These are phyloP conservation scores for Funneliformis caledonium DNA, from an alignment of 371 early-diverging fungal species.

Conservation along the genomic window DNA sequence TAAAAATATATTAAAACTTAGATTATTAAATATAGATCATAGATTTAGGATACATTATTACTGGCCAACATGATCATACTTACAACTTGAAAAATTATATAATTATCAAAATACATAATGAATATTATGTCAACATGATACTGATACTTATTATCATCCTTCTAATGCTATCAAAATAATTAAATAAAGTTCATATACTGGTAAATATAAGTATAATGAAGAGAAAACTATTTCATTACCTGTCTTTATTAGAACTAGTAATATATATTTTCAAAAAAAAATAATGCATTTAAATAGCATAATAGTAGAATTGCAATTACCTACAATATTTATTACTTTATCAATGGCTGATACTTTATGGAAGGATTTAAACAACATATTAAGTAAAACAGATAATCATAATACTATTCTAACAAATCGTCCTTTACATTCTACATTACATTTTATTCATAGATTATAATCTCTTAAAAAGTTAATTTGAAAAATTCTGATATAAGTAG, in stretches of 20 bases:
- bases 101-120: too few species aligned
- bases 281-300: constrained; percentile 22
- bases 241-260: neutral
- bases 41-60: too few species aligned
- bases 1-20: too few species aligned
- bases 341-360: neutral
- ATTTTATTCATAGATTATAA: constrained; percentile 13
- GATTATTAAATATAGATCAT: too few species aligned
- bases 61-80: too few species aligned
- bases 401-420: constrained; percentile 1
- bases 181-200: too few species aligned
- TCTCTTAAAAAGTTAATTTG: neutral
- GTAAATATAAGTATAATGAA: too few species aligned
- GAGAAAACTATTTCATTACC: too few species aligned
- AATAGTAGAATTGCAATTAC: neutral
- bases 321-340: constrained; percentile 1
- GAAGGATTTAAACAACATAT: neutral
- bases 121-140: too few species aligned
- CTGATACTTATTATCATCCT: too few species aligned
- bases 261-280: constrained; percentile 2
- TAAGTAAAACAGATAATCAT: neutral
- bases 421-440: neutral
- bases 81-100: too few species aligned
- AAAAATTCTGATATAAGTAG: neutral
- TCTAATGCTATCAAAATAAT: too few species aligned